Conservation (phyloP, 108 stramenopile species). For the Chaetoceros tenuissimus region DNA sequence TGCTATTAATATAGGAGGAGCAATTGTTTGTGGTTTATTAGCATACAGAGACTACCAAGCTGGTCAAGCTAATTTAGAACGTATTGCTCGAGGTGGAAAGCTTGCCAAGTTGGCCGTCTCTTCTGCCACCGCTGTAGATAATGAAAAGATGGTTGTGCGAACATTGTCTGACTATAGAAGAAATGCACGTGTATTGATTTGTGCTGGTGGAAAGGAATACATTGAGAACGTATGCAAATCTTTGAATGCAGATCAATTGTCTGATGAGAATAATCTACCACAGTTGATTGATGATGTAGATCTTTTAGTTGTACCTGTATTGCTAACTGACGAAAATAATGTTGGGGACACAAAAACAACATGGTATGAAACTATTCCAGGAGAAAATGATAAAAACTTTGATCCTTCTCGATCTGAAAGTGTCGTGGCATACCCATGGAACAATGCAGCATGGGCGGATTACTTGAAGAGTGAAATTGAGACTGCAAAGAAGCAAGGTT, state of each 20-base stretch:
- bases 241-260: conserved; percentile 58
- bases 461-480: conserved; percentile 59
- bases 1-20: conserved; percentile 65
- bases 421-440: conserved; percentile 55
- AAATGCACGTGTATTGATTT: conserved; percentile 53
- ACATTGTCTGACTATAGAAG: conserved; percentile 56
- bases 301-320: conserved; percentile 63
- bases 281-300: conserved; percentile 40
- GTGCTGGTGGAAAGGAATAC: conserved; percentile 63
- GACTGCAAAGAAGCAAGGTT: conserved; percentile 65
- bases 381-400: conserved; percentile 55
- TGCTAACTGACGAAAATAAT: conserved; percentile 27
- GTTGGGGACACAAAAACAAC: conserved; percentile 33
- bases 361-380: conserved; percentile 37
- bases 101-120: conserved; percentile 56
- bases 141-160: conserved; percentile 9
- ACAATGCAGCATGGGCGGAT: conserved; percentile 44
- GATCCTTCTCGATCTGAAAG: conserved; percentile 44
- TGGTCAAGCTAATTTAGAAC: conserved; percentile 58
- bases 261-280: conserved; percentile 65
- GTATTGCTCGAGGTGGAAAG: conserved; percentile 63
- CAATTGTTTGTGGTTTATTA: conserved; percentile 41
- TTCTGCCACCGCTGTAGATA: conserved; percentile 23
- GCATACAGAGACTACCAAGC: conserved; percentile 50
- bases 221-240: conserved; percentile 51